Evolutionary conservation across 2,329 filamentous ascomycete genomes (phyloP).

Genomic region (Sordariomycetes sp.): DNA sequence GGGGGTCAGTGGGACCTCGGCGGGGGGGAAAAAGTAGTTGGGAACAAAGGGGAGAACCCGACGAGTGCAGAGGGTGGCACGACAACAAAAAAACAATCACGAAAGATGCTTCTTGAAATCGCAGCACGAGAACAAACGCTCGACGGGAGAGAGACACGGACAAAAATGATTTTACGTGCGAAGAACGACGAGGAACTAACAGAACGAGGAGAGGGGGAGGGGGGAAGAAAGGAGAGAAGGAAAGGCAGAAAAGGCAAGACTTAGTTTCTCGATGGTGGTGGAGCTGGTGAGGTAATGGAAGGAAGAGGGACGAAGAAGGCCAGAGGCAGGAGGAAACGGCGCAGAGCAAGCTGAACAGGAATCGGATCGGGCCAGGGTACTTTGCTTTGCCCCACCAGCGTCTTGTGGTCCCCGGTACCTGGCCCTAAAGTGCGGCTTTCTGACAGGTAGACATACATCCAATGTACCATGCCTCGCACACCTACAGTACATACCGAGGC

Average conservation of each 20-base stretch:
- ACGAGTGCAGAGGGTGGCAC: conserved; percentile 19
- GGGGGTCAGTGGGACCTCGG: conserved; percentile 3
- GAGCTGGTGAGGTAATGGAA: conserved; percentile 35
- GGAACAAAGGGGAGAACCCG: conserved; percentile 6
- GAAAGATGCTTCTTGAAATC: conserved; percentile 25
- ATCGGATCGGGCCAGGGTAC: conserved; percentile 6
- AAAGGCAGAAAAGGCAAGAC: conserved; percentile 16
- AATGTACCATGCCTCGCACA: not conserved
- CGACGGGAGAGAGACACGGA: conserved; percentile 2
- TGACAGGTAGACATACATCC: not conserved
- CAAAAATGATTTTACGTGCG: conserved; percentile 6
- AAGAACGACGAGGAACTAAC: conserved; percentile 8
- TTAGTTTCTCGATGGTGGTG: conserved; percentile 13
- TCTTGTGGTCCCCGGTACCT: conserved; percentile 1
- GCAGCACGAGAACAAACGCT: conserved; percentile 14
- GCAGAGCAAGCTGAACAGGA: conserved; percentile 14
- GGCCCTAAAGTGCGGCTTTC: not conserved
- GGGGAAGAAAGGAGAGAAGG: conserved; percentile 12
- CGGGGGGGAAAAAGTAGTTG: conserved; percentile 2
- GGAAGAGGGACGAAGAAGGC: conserved; percentile 14
- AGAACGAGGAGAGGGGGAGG: conserved; percentile 10
- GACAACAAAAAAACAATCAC: conserved; percentile 16
- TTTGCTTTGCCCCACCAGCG: conserved; percentile 2
- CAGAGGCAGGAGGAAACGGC: conserved; percentile 16
- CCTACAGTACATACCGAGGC: not conserved